These are phyloP conservation scores for Wickerhamomyces tratensis DNA, from an alignment of 805 yeast species.

Conservation along the genomic window DNA sequence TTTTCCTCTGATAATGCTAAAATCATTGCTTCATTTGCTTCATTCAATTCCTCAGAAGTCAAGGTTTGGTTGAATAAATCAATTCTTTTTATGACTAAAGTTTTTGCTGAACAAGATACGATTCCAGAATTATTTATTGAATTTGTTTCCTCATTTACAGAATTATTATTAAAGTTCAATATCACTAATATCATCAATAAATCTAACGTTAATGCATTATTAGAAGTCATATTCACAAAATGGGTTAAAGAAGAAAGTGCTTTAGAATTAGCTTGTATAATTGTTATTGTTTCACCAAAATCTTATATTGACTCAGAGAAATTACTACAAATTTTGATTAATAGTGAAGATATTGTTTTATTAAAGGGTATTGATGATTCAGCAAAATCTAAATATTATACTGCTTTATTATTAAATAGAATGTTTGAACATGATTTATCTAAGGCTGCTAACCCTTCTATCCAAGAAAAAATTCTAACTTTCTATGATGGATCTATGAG, in stretches of 20 bases:
- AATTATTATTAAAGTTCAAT: slow-evolving; percentile 19
- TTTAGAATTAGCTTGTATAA: slow-evolving; percentile 35
- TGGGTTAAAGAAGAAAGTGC: slow-evolving; percentile 36
- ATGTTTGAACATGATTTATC: slow-evolving; percentile 39
- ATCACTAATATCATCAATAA: slow-evolving; percentile 33
- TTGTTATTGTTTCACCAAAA: slow-evolving; percentile 27
- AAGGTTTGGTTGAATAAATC: slow-evolving; percentile 48
- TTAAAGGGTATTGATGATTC: slow-evolving; percentile 15
- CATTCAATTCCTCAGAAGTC: slow-evolving; percentile 11
- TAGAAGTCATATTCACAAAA: slow-evolving; percentile 46
- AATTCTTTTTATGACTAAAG: slow-evolving; percentile 51
- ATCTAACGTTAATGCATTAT: slow-evolving; percentile 46
- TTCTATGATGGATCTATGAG: slow-evolving; percentile 56
- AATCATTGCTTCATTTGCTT: slow-evolving; percentile 11
- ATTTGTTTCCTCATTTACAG: slow-evolving; percentile 25
- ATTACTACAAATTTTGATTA: slow-evolving; percentile 54
- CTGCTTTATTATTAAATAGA: slow-evolving; percentile 35
- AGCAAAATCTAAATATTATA: slow-evolving; percentile 25
- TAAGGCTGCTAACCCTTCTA: slow-evolving; percentile 32
- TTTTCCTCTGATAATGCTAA: slow-evolving; percentile 20
- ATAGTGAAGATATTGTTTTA: slow-evolving; percentile 35
- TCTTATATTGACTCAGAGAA: slow-evolving; percentile 34
- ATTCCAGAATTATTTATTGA: slow-evolving; percentile 18
- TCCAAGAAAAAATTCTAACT: slow-evolving; percentile 40
- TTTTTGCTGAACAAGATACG: slow-evolving; percentile 40